Conservation (phyloP, 2,329 filamentous ascomycete genomes). For the Aureobasidium mangrovei region DNA sequence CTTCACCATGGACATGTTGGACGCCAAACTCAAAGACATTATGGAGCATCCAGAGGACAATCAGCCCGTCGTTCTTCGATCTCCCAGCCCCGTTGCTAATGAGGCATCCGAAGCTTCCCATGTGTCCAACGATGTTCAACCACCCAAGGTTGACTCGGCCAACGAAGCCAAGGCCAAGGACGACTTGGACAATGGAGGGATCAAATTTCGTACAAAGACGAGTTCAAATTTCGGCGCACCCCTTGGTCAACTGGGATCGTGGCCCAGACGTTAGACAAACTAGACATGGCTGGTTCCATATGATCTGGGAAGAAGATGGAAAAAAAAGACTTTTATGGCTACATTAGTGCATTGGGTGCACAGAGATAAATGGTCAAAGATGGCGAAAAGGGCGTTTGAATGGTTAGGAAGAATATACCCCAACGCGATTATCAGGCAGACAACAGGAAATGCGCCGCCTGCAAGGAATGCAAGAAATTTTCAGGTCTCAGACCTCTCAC, state of each 20-base stretch:
- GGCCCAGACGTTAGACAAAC: slow-evolving; percentile 17
- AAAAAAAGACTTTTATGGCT: background rate
- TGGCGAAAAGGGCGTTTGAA: background rate
- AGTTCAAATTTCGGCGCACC: slow-evolving; percentile 30
- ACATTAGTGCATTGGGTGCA: background rate
- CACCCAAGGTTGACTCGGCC: slow-evolving; percentile 8
- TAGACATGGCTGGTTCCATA: background rate
- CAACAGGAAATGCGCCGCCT: background rate
- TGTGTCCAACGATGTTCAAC: background rate
- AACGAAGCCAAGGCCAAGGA: background rate
- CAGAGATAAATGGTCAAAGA: background rate
- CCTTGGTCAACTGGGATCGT: slow-evolving; percentile 26
- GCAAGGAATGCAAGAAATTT: slow-evolving; percentile 5
- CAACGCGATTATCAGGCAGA: no score
- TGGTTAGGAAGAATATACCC: background rate
- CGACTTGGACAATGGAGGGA: slow-evolving; percentile 21
- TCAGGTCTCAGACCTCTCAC: background rate
- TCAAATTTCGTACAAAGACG: slow-evolving; percentile 29
- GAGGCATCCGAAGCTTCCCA: background rate
- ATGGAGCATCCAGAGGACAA: slow-evolving; percentile 25
- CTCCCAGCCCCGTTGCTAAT: background rate
- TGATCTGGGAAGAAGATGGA: background rate
- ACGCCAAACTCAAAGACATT: slow-evolving; percentile 26
- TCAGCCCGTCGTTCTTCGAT: slow-evolving; percentile 23
- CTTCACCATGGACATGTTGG: slow-evolving; percentile 29